Evolutionary conservation across 257 asterid genomes (phyloP).

Genomic region (Petunia secreta): DNA sequence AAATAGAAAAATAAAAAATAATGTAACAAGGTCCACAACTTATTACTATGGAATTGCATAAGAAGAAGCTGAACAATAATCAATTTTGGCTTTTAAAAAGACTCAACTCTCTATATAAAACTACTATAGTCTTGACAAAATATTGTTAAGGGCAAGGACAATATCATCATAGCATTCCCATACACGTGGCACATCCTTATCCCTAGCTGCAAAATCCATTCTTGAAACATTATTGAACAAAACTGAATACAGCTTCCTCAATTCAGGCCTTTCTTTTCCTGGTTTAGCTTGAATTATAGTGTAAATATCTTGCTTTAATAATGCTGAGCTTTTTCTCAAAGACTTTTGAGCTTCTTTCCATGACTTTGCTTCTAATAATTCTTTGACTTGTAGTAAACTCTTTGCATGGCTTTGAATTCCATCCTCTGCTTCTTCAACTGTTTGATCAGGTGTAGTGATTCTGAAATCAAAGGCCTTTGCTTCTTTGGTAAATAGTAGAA

Average conservation of each 20-base stretch:
- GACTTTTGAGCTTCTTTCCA: slow-evolving; percentile 68
- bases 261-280: slow-evolving; percentile 50
- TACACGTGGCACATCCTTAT: slow-evolving; percentile 54
- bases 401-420: slow-evolving; percentile 48
- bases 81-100: background rate
- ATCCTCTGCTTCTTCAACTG: slow-evolving; percentile 59
- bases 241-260: slow-evolving; percentile 54
- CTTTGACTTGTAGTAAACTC: slow-evolving; percentile 48
- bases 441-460: slow-evolving; percentile 69
- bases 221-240: slow-evolving; percentile 58
- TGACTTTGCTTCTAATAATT: slow-evolving; percentile 48
- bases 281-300: slow-evolving; percentile 66
- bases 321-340: slow-evolving; percentile 55
- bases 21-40: background rate
- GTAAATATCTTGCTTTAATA: slow-evolving; percentile 67
- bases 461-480: slow-evolving; percentile 58
- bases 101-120: background rate
- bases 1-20: background rate
- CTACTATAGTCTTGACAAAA: slow-evolving; percentile 45
- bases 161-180: slow-evolving; percentile 49
- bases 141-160: slow-evolving; percentile 46
- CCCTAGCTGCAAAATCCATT: slow-evolving; percentile 80
- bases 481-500: slow-evolving; percentile 10
- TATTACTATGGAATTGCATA: background rate
- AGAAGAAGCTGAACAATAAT: background rate